A percentile compares a stretch with the other conserved stretches of the same genome.
Conservation (phyloP, 805 yeast genomes). For the Ogataea henricii region DNA sequence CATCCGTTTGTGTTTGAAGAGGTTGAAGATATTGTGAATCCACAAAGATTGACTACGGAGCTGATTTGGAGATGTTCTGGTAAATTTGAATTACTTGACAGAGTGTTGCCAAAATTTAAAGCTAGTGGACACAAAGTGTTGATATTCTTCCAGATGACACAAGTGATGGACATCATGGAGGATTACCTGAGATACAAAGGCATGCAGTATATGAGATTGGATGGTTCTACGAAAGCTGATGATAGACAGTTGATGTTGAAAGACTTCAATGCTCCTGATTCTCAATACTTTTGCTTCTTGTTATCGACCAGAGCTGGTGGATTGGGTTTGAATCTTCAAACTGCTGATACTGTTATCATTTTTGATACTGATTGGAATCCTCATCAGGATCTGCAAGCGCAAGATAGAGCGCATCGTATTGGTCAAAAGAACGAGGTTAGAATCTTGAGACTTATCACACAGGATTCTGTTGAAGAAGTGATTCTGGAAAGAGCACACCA, state of each 20-base stretch:
- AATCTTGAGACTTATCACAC: slow-evolving; percentile 75
- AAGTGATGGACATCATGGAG: slow-evolving; percentile 88
- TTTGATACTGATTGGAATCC: slow-evolving; percentile 93
- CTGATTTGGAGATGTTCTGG: slow-evolving; percentile 77
- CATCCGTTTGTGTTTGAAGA: slow-evolving; percentile 89
- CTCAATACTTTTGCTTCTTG: slow-evolving; percentile 77
- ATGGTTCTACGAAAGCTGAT: slow-evolving; percentile 83
- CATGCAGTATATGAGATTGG: slow-evolving; percentile 73
- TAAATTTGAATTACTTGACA: slow-evolving; percentile 75
- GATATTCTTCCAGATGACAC: slow-evolving; percentile 87
- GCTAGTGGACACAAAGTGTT: slow-evolving; percentile 76
- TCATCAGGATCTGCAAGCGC: slow-evolving; percentile 89
- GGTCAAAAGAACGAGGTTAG: slow-evolving; percentile 88
- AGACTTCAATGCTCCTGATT: slow-evolving; percentile 70
- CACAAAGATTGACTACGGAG: slow-evolving; percentile 61
- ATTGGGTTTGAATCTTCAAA: slow-evolving; percentile 80
- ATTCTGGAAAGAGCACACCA: slow-evolving; percentile 82
- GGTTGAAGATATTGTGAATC: slow-evolving; percentile 70
- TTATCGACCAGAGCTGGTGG: slow-evolving; percentile 90
- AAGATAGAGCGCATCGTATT: slow-evolving; percentile 87
- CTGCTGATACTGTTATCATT: slow-evolving; percentile 84
- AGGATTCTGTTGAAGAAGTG: slow-evolving; percentile 82
- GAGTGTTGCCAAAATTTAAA: slow-evolving; percentile 73
- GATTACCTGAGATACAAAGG: slow-evolving; percentile 69
- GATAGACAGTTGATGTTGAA: slow-evolving; percentile 77